Evolutionary conservation across 1,139 yeast species (phyloP).

Genomic region (Taphrina betulina): DNA sequence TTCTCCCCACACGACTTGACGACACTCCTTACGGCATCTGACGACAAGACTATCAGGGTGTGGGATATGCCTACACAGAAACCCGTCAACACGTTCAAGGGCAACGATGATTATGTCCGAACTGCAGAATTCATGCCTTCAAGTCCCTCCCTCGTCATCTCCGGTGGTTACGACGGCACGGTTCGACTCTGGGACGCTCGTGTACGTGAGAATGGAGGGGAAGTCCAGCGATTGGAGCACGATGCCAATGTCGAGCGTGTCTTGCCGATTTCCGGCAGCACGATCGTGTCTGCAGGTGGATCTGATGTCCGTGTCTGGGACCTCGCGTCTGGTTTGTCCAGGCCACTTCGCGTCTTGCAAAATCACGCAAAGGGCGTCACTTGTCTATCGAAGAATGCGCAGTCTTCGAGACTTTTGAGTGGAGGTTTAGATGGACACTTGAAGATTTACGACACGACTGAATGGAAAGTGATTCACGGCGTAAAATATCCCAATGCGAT

Average conservation of each 20-base stretch:
- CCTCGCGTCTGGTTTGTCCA: slow-evolving; percentile 60
- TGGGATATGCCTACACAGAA: slow-evolving; percentile 80
- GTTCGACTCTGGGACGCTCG: slow-evolving; percentile 87
- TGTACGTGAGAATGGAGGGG: slow-evolving; percentile 49
- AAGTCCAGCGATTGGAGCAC: slow-evolving; percentile 49
- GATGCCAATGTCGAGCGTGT: slow-evolving; percentile 85
- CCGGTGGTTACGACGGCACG: slow-evolving; percentile 91
- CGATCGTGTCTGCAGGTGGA: slow-evolving; percentile 79
- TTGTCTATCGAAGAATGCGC: slow-evolving; percentile 56
- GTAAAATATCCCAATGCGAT: slow-evolving; percentile 35
- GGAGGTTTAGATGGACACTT: slow-evolving; percentile 98
- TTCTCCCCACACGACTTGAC: slow-evolving; percentile 74
- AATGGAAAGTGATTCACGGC: slow-evolving; percentile 90
- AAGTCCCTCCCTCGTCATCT: slow-evolving; percentile 65
- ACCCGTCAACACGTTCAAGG: slow-evolving; percentile 67
- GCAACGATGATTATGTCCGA: slow-evolving; percentile 86
- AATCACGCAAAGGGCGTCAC: slow-evolving; percentile 95
- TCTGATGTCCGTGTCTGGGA: slow-evolving; percentile 90
- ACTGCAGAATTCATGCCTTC: slow-evolving; percentile 72
- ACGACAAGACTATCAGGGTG: slow-evolving; percentile 79
- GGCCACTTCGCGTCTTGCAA: slow-evolving; percentile 52
- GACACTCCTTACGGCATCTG: slow-evolving; percentile 82
- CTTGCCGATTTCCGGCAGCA: slow-evolving; percentile 69
- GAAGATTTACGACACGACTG: slow-evolving; percentile 78
- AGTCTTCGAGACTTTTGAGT: slow-evolving; percentile 72